Base-by-base conservation (phyloP, 1,284 basidiomycete species). In the Abortiporus biennis region DNA sequence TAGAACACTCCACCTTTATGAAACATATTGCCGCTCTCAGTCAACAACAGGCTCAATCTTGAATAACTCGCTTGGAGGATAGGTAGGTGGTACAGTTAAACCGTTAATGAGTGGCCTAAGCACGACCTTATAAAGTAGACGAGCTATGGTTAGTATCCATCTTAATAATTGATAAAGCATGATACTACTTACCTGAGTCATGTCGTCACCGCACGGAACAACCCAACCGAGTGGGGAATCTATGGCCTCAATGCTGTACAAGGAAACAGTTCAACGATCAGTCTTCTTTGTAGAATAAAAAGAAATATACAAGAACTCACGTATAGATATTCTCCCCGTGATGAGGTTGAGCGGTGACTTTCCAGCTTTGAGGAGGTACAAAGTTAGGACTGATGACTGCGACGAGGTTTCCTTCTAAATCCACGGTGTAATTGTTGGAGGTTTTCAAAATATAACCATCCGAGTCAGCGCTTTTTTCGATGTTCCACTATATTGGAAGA, bases 291-390 rank as follows among this genome's bases (percentile, higher is more conserved):
- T n/a, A n/a, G n/a, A n/a, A n/a, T n/a, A n/a, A n/a, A n/a, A n/a
- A n/a, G n/a, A n/a, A n/a, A n/a, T n/a, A n/a, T n/a, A n/a, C 4
- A 5, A 9, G 23, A 12, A 20, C 40, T 12, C 16, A 42, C 40
- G 22, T 35, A 27, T 42, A 42, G 23, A 25, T 13, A 22, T 35
- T 35, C 33, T 36, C 19, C 13, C 40, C 40, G 15, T 35, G 31
- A 17, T 42, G 40, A 8, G 40, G 40, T n/a, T 35, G 32, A 4
- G 31, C 19, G 19, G 31, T 36, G 13, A 42, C 22, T 11, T 31
- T 16, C 40, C 40, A 42, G 5, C 16, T 22, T 19, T 39, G 22
- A 21, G 8, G 9, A n/a, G 22, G 4, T 9, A 24, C 15, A 11
- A 13, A 13, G 5, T 29, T 16, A 12, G 24, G 22, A 9, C 31